phyloP scores from a whole-genome alignment of 75 land plant genomes.

The Cunninghamia lanceolata region DNA sequence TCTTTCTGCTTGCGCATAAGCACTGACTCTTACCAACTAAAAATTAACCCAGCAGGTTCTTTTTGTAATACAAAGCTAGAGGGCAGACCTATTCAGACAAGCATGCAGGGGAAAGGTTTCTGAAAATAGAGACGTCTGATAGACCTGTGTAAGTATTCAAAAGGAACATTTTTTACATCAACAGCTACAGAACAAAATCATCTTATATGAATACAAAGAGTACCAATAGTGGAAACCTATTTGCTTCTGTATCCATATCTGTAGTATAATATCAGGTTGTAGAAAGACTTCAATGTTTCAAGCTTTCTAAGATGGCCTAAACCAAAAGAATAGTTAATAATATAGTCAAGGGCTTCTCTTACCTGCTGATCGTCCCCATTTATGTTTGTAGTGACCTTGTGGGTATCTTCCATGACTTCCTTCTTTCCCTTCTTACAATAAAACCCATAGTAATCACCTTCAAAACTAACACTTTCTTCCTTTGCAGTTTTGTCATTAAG shows the following conservation, averaged over 20 bases:
- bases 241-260: not conserved
- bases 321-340: not conserved
- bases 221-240: not conserved
- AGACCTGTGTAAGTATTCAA: not conserved
- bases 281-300: not conserved
- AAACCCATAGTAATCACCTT: conserved; percentile 18
- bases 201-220: not conserved
- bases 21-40: not conserved
- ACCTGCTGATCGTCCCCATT: conserved; percentile 40
- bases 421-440: conserved; percentile 36
- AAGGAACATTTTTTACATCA: not conserved
- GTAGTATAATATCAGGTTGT: not conserved
- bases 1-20: not conserved
- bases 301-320: not conserved
- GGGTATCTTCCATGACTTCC: conserved; percentile 35
- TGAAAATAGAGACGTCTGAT: not conserved
- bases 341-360: not conserved
- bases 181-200: not conserved
- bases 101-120: not conserved
- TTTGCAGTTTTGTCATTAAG: not conserved
- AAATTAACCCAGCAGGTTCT: not conserved
- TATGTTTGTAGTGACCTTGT: conserved; percentile 24
- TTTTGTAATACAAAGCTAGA: not conserved
- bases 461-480: conserved; percentile 4
- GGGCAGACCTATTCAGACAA: not conserved